These are phyloP conservation scores for Spergularia azorica DNA, from an alignment of 179 eudicot genomes.

Conservation along the genomic window DNA sequence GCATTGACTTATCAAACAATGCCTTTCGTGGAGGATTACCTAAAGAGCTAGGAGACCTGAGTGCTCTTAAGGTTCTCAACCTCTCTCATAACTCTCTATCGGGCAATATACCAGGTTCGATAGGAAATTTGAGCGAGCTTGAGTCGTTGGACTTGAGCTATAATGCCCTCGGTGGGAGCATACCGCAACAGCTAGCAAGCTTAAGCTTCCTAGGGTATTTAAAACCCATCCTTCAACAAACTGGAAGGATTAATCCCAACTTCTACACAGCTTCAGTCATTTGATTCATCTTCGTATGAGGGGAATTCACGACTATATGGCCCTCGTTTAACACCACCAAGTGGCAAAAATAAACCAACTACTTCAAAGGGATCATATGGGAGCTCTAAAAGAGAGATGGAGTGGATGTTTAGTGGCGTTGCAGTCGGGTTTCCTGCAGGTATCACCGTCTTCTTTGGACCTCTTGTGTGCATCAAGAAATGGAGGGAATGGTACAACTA, in stretches of 20 bases:
- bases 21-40: conserved; percentile 39
- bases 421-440: conserved; percentile 47
- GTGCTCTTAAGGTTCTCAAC: conserved; percentile 41
- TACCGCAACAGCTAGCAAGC: conserved; percentile 37
- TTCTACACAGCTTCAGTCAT: conserved; percentile 26
- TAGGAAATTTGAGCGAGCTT: conserved; percentile 40
- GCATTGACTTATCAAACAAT: conserved; percentile 37
- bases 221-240: conserved; percentile 30
- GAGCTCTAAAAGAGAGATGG: not conserved
- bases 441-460: conserved; percentile 30
- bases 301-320: conserved; percentile 31
- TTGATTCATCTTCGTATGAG: conserved; percentile 20
- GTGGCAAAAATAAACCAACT: not conserved
- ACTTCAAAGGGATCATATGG: too few relatives aligned
- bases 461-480: conserved; percentile 35
- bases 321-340: conserved; percentile 15
- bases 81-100: conserved; percentile 41
- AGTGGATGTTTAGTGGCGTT: conserved; percentile 37
- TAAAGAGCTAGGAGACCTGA: conserved; percentile 32
- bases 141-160: conserved; percentile 43
- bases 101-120: conserved; percentile 41
- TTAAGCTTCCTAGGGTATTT: conserved; percentile 24
- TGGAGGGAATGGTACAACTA: conserved; percentile 35
- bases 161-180: conserved; percentile 33
- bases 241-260: conserved; percentile 26